Conservation (phyloP, 805 yeast genomes). For the Starmerella floricola region DNA sequence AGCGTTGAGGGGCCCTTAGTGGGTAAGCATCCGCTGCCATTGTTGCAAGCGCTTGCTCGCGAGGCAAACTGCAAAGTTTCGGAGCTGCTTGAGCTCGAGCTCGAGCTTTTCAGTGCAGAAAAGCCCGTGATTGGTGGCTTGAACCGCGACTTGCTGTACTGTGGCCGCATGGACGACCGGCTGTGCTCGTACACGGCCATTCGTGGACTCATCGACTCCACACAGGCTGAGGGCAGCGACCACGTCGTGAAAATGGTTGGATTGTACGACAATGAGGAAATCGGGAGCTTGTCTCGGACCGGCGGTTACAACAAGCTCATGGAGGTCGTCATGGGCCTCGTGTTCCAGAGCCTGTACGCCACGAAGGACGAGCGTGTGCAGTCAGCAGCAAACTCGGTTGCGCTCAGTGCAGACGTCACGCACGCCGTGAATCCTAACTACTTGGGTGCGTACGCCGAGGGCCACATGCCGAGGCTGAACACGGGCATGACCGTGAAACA, state of each 20-base stretch:
- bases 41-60: conserved; percentile 56
- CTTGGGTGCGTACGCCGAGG: conserved; percentile 55
- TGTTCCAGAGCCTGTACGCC: conserved; percentile 44
- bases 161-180: conserved; percentile 84
- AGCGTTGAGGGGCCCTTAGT: too few species aligned
- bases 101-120: conserved; percentile 78
- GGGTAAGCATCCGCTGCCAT: conserved; percentile 64
- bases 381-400: conserved; percentile 51
- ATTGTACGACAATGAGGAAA: conserved; percentile 88
- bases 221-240: conserved; percentile 22
- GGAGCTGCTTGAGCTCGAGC: conserved; percentile 80
- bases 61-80: conserved; percentile 42
- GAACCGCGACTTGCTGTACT: conserved; percentile 76
- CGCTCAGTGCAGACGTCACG: conserved; percentile 89
- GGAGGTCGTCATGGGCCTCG: conserved; percentile 61
- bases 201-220: conserved; percentile 41
- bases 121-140: conserved; percentile 75
- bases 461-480: conserved; percentile 71
- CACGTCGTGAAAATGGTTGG: conserved; percentile 42
- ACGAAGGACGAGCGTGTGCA: conserved; percentile 29
- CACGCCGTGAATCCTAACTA: conserved; percentile 96
- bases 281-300: conserved; percentile 90
- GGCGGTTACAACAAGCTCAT: conserved; percentile 91
- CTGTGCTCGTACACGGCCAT: conserved; percentile 73
- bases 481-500: conserved; percentile 92